Conservation (phyloP, 2,329 filamentous ascomycete species). For the Ceratocystis albifundus region DNA sequence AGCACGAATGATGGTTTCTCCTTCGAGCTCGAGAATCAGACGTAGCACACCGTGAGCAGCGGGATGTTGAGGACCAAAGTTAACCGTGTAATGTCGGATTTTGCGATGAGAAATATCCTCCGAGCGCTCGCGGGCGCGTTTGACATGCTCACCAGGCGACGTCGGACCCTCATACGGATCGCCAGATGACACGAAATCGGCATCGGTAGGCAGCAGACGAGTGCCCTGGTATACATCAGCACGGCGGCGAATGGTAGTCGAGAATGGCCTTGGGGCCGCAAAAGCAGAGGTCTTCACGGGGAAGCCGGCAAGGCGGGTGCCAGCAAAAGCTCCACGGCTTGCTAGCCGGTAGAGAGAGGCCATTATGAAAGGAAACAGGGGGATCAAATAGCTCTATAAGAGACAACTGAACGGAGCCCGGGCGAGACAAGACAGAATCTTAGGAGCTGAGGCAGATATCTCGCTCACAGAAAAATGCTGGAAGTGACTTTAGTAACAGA, state of each 20-base stretch:
- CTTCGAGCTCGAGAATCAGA: conserved; percentile 92
- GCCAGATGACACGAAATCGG: conserved; percentile 46
- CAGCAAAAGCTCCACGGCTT: conserved; percentile 47
- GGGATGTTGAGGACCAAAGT: conserved; percentile 97
- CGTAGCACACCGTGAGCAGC: conserved; percentile 96
- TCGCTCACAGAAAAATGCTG: background rate
- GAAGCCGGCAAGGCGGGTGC: conserved; percentile 27
- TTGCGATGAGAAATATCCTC: conserved; percentile 54
- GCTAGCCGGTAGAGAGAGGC: conserved; percentile 62
- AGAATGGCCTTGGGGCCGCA: conserved; percentile 47
- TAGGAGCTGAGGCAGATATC: background rate
- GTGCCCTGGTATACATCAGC: conserved; percentile 47
- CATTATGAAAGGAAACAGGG: conserved; percentile 41
- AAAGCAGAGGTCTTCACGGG: background rate
- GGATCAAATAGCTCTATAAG: conserved; percentile 13
- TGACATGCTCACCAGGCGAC: conserved; percentile 35
- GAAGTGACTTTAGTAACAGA: background rate
- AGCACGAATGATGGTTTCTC: conserved; percentile 91
- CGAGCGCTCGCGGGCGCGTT: conserved; percentile 33
- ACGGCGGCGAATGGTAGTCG: conserved; percentile 50
- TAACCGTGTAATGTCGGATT: conserved; percentile 97
- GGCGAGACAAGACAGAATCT: background rate
- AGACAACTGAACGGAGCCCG: conserved; percentile 24
- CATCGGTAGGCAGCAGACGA: conserved; percentile 53
- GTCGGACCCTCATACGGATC: conserved; percentile 39